Evolutionary conservation across 306 rosid species (phyloP).

Genomic region (Erythrophleum fordii): DNA sequence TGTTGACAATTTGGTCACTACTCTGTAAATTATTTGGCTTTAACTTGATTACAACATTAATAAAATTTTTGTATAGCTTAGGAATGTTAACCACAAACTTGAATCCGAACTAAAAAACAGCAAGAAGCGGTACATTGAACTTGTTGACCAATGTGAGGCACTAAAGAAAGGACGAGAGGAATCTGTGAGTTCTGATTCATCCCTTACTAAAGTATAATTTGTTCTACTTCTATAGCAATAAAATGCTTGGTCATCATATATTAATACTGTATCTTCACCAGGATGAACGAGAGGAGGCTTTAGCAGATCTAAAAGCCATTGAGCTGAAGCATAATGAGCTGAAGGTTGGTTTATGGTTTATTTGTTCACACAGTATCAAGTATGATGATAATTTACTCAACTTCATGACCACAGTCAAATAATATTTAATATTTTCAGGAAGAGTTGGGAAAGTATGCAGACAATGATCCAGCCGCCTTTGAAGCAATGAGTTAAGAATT

Average conservation of each 20-base stretch:
- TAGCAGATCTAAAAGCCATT: slow-evolving; percentile 71
- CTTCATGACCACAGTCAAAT: slow-evolving; percentile 31
- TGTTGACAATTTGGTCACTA: slow-evolving; percentile 31
- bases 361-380: slow-evolving; percentile 16
- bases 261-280: slow-evolving; percentile 35
- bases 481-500: slow-evolving; percentile 86
- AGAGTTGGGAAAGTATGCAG: slow-evolving; percentile 81
- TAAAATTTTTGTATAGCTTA: slow-evolving; percentile 61
- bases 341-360: slow-evolving; percentile 61
- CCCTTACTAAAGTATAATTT: slow-evolving; percentile 30
- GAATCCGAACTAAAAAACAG: slow-evolving; percentile 75
- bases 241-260: slow-evolving; percentile 18
- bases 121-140: slow-evolving; percentile 67
- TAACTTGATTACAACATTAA: slow-evolving; percentile 23
- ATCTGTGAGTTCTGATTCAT: slow-evolving; percentile 65
- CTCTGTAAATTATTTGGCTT: background rate
- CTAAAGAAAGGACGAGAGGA: slow-evolving; percentile 91
- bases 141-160: slow-evolving; percentile 64
- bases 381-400: background rate
- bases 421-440: slow-evolving; percentile 53
- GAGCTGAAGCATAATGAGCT: slow-evolving; percentile 68
- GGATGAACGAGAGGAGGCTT: slow-evolving; percentile 87
- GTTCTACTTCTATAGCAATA: slow-evolving; percentile 2
- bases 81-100: slow-evolving; percentile 74
- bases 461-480: slow-evolving; percentile 93